Conservation (phyloP, 2,329 filamentous ascomycete species). For the Xylaria polymorpha region DNA sequence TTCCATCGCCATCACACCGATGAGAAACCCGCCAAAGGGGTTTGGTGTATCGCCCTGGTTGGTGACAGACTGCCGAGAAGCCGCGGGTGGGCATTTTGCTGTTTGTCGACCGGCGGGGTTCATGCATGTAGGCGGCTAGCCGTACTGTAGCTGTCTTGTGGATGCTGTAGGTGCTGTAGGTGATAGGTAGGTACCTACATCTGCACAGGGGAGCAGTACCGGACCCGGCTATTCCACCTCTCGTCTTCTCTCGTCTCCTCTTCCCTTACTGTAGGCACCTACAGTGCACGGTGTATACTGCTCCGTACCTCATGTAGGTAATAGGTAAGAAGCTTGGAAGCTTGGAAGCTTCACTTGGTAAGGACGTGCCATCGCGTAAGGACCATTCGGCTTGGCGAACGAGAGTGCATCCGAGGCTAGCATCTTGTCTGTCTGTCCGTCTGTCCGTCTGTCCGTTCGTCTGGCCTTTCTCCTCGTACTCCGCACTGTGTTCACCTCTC, state of each 20-base stretch:
- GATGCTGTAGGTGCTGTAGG: background rate
- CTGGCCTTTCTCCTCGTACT: background rate
- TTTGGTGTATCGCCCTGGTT: slow-evolving; percentile 4
- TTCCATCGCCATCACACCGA: background rate
- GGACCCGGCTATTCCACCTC: background rate
- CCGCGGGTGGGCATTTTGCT: background rate
- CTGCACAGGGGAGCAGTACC: slow-evolving; percentile 2
- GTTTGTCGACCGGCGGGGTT: slow-evolving; percentile 3
- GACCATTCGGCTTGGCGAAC: slow-evolving; percentile 8
- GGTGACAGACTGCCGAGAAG: background rate
- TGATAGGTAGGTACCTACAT: background rate
- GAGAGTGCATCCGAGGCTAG: slow-evolving; percentile 19
- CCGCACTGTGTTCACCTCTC: slow-evolving; percentile 19
- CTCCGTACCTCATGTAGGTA: too few relatives aligned
- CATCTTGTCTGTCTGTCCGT: background rate
- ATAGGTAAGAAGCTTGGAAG: background rate
- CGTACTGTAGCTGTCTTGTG: too few relatives aligned
- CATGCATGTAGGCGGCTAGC: background rate
- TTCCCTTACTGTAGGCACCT: background rate
- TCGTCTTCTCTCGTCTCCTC: background rate
- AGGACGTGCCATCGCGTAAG: background rate
- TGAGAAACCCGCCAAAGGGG: background rate
- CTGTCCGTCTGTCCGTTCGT: background rate
- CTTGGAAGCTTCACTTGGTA: background rate
- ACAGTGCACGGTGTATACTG: background rate